Percentiles rank a stretch among this genome's conserved stretches.
These are phyloP conservation scores for Pleurozium schreberi DNA, from an alignment of 225 moss, liverwort and hornwort species.

Conservation along the genomic window DNA sequence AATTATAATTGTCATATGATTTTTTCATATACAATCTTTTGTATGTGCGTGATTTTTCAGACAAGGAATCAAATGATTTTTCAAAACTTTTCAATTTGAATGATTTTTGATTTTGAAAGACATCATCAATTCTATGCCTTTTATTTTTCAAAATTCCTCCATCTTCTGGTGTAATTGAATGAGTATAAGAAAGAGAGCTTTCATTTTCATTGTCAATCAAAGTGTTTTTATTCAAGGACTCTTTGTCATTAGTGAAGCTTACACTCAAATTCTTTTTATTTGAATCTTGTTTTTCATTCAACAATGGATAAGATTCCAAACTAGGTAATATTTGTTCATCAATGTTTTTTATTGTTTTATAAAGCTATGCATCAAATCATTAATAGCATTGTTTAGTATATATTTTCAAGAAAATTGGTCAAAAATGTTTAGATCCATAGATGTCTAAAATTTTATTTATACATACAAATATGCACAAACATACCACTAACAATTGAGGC, in stretches of 20 bases:
- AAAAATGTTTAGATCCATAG: not conserved
- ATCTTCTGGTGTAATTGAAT: not conserved
- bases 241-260: not conserved
- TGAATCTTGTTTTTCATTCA: not conserved
- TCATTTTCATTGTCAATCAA: not conserved
- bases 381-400: not conserved
- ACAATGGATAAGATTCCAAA: not conserved
- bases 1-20: not conserved
- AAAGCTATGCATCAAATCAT: not conserved
- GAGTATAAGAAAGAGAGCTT: not conserved
- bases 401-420: not conserved
- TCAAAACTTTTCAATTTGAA: not conserved
- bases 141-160: constrained; percentile 9
- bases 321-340: not conserved
- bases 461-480: too few relatives aligned
- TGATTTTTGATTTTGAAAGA: not conserved
- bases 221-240: not conserved
- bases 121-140: not conserved
- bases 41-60: not conserved
- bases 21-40: not conserved
- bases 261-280: not conserved
- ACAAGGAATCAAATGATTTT: not conserved
- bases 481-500: constrained; percentile 14
- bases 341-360: not conserved
- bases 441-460: too few relatives aligned